Conservation (phyloP, 2,329 filamentous ascomycete genomes). For the Knoxdaviesia proteae region DNA sequence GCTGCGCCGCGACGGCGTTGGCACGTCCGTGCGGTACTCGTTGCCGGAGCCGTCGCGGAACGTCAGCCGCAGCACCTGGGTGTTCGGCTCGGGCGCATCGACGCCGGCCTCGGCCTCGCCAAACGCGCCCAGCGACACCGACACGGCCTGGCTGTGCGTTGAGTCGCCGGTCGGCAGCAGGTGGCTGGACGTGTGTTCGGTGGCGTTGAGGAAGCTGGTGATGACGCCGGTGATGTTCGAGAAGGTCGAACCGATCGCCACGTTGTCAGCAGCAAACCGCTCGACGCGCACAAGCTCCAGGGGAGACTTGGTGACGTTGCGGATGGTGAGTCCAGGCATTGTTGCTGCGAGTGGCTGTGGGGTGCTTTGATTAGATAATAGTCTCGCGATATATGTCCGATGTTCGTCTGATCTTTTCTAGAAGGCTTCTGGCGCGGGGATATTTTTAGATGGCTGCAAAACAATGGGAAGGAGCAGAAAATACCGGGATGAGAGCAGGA, state of each 20-base stretch:
- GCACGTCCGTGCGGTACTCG: constrained; percentile 52
- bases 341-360: no score
- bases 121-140: constrained; percentile 48
- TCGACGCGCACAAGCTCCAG: constrained; percentile 54
- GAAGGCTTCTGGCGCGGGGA: no score
- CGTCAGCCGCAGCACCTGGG: constrained; percentile 52
- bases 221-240: constrained; percentile 22
- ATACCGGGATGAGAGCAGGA: no score
- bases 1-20: constrained; percentile 37
- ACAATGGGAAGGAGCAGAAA: no score
- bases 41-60: constrained; percentile 38
- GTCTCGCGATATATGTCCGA: no score
- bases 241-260: constrained; percentile 21
- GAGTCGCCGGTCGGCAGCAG: constrained; percentile 26
- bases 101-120: constrained; percentile 35
- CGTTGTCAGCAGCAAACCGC: constrained; percentile 38
- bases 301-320: constrained; percentile 59
- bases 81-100: constrained; percentile 34
- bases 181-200: constrained; percentile 12
- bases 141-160: constrained; percentile 40
- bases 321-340: constrained; percentile 43
- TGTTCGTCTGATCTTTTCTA: no score
- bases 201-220: constrained; percentile 22
- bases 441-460: no score
- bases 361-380: no score